A percentile compares a stretch with the other conserved stretches of the same genome.
Evolutionary conservation across 768 basidiomycete species (phyloP).

Genomic region (Suillus americanus): DNA sequence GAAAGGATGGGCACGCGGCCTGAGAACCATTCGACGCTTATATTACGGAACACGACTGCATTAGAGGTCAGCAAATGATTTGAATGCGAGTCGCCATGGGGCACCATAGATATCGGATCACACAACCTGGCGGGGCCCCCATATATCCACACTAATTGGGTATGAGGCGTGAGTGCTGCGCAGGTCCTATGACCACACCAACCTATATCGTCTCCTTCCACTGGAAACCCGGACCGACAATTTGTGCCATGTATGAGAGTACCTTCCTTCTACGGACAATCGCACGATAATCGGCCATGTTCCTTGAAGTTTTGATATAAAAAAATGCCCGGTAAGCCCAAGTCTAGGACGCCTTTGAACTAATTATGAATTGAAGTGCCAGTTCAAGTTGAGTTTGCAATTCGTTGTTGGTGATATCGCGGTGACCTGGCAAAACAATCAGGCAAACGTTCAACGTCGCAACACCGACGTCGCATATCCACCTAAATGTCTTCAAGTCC

Average conservation of each 20-base stretch:
- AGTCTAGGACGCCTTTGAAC: neutral
- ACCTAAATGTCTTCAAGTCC: conserved; percentile 19
- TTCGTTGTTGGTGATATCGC: neutral
- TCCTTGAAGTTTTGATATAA: neutral
- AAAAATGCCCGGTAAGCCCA: neutral
- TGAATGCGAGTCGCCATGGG: neutral
- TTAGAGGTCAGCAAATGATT: neutral
- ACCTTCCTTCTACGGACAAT: neutral
- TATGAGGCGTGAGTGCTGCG: conserved; percentile 4
- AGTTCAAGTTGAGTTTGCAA: neutral
- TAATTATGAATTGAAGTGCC: neutral
- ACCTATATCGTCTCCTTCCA: neutral
- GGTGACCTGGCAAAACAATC: neutral
- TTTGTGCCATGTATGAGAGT: neutral
- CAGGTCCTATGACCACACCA: conserved; percentile 9
- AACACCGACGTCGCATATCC: neutral
- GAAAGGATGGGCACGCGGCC: conserved; percentile 3
- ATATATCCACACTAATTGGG: conserved; percentile 4
- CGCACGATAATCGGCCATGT: neutral
- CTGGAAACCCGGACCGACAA: neutral
- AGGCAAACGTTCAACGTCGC: neutral
- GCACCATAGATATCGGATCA: neutral
- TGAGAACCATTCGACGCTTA: conserved; percentile 7
- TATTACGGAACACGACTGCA: neutral
- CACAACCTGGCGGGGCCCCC: neutral